phyloP scores from a whole-genome alignment of 305 asterid species.

The Ajuga reptans region DNA sequence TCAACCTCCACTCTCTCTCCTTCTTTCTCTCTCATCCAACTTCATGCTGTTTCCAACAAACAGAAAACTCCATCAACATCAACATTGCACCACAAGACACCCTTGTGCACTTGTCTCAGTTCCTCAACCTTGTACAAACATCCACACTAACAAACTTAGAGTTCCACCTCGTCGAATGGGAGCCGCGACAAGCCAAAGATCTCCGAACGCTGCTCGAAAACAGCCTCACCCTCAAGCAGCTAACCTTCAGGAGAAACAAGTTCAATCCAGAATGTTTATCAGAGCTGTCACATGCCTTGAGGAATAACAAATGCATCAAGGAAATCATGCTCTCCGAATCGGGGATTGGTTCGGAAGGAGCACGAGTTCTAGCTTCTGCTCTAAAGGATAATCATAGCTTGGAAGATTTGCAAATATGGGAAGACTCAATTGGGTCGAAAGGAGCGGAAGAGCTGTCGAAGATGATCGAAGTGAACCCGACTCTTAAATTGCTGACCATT shows the following conservation, averaged over 20 bases:
- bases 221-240: slow-evolving; percentile 32
- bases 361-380: slow-evolving; percentile 46
- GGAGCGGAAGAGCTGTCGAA: slow-evolving; percentile 76
- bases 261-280: slow-evolving; percentile 39
- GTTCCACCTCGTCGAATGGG: slow-evolving; percentile 68
- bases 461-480: slow-evolving; percentile 79
- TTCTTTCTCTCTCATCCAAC: slow-evolving; percentile 47
- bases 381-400: slow-evolving; percentile 43
- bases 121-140: slow-evolving; percentile 36
- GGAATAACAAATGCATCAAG: slow-evolving; percentile 35
- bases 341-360: slow-evolving; percentile 58
- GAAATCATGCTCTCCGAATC: slow-evolving; percentile 56
- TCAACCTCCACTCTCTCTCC: slow-evolving; percentile 48
- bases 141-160: slow-evolving; percentile 42
- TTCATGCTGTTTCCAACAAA: slow-evolving; percentile 48
- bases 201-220: slow-evolving; percentile 35
- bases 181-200: slow-evolving; percentile 31
- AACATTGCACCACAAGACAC: slow-evolving; percentile 31
- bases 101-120: slow-evolving; percentile 30
- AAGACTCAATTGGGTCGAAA: slow-evolving; percentile 62
- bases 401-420: slow-evolving; percentile 72
- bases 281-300: slow-evolving; percentile 41
- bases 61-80: slow-evolving; percentile 46
- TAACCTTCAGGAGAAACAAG: slow-evolving; percentile 48
- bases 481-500: slow-evolving; percentile 46